Evolutionary conservation across 2,329 filamentous ascomycete species (phyloP).

Genomic region (Dissoconium aciculare): DNA sequence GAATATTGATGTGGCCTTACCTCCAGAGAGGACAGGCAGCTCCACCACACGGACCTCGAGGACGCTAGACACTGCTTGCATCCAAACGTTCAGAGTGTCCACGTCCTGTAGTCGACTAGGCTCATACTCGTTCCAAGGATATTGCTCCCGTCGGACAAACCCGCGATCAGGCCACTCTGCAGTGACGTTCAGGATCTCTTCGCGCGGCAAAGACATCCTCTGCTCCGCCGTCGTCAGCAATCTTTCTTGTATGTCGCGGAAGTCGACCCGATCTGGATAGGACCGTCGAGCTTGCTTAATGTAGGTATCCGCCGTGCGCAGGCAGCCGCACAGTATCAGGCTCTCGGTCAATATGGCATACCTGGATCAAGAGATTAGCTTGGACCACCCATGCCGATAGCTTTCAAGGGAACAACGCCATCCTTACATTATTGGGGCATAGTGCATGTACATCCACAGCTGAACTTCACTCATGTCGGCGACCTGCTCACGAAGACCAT

Average conservation of each 20-base stretch:
- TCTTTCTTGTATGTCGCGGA: conserved; percentile 39
- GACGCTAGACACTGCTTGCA: conserved; percentile 59
- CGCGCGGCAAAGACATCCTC: background rate
- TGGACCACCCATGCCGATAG: too few relatives aligned
- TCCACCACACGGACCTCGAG: conserved; percentile 64
- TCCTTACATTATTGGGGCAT: conserved; percentile 14
- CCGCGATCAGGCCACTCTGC: conserved; percentile 51
- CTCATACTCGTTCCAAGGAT: conserved; percentile 49
- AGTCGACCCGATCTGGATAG: conserved; percentile 41
- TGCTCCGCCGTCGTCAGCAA: conserved; percentile 25
- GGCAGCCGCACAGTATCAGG: conserved; percentile 46
- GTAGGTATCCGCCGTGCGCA: conserved; percentile 51
- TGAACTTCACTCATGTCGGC: conserved; percentile 16
- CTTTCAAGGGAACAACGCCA: background rate
- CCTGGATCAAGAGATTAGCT: too few relatives aligned
- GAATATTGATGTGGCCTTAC: conserved; percentile 33
- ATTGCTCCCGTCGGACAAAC: conserved; percentile 49
- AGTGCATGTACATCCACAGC: conserved; percentile 35
- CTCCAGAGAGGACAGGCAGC: conserved; percentile 50
- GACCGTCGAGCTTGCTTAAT: conserved; percentile 45
- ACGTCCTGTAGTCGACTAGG: conserved; percentile 45
- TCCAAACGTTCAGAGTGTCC: conserved; percentile 52
- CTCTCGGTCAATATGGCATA: conserved; percentile 31
- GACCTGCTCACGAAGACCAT: too few relatives aligned
- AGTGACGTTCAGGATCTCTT: background rate